Base-by-base conservation (phyloP, 106 monocot genomes). In the Dendrobium huoshanense region DNA sequence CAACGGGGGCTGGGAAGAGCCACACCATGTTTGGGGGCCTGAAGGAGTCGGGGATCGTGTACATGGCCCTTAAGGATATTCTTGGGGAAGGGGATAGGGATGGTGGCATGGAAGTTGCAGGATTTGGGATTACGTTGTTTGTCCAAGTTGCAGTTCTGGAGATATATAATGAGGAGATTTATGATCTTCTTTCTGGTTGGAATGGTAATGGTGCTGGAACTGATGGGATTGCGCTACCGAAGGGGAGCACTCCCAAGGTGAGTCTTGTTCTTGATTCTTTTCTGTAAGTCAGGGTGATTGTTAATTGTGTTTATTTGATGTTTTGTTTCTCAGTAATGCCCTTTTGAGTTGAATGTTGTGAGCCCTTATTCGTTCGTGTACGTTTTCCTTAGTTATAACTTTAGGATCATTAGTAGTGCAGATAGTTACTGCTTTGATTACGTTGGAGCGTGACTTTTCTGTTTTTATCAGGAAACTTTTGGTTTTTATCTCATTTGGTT, bases 81-180 rank as follows among this genome's bases (percentile, higher is more conserved):
- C 64, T 99, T 31, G 82, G 85, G 11, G 87, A 68, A 18, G 87
- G 79, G 15, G 89, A 74, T 5, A 82, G 42, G 16, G 80, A 77
- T 19, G 45, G 41, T 11, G 81, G 79, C 2, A 77, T 67, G 8
- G 88, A 93, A 65, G 83, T 90, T 42, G 82, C 75, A 0, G 90
- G 82, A 6, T 90, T 92, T 59, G 82, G 87, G 47, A 41, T 83
- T 4, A 92, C 88, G 17, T 7, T 91, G 41, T 95, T 95, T 47
- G 95, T 95, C 0, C 89, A 93, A 47, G 93, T 95, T 33, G 90
- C 95, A 0, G 98, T 99, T 1, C 49, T 99, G 64, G 98, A 99
- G 88, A 95, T 99, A 19, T 99, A 95, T 75, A 99, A 99, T 75
- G 98, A 99, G 85, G 98, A 99, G 80, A 95, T 99, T 48, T 99